These are phyloP conservation scores for Torulaspora microellipsoides DNA, from an alignment of 805 yeast genomes.

Conservation along the genomic window DNA sequence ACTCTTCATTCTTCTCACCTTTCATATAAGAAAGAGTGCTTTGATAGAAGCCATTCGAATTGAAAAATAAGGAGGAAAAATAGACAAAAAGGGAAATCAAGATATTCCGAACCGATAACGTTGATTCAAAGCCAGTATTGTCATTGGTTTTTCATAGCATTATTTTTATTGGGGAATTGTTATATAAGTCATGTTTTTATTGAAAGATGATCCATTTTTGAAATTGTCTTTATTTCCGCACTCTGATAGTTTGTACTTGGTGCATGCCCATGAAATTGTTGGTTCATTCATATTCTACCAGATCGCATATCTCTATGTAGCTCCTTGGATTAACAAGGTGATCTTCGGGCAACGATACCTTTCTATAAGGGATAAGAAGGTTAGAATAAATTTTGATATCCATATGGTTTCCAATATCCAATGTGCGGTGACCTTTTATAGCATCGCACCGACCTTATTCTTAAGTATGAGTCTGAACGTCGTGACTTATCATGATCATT, in stretches of 20 bases:
- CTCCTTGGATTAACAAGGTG: slow-evolving; percentile 47
- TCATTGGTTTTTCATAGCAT: no score
- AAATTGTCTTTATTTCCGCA: slow-evolving; percentile 29
- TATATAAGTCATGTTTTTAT: slow-evolving; percentile 2
- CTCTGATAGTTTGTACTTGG: slow-evolving; percentile 41
- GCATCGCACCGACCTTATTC: slow-evolving; percentile 61
- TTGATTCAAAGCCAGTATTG: no score
- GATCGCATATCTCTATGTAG: slow-evolving; percentile 41
- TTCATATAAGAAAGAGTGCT: no score
- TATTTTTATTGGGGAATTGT: no score
- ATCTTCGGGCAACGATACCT: slow-evolving; percentile 55
- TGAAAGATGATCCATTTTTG: slow-evolving; percentile 27
- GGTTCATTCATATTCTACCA: slow-evolving; percentile 59
- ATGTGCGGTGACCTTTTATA: slow-evolving; percentile 56
- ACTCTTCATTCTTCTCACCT: no score
- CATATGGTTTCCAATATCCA: slow-evolving; percentile 89
- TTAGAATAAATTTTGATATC: slow-evolving; percentile 74
- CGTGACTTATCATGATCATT: slow-evolving; percentile 67
- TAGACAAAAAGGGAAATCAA: no score
- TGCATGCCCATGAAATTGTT: slow-evolving; percentile 75
- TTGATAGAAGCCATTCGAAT: no score
- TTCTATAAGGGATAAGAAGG: slow-evolving; percentile 39
- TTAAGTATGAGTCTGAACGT: slow-evolving; percentile 46
- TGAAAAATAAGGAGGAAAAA: no score
- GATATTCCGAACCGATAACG: no score